Conservation (phyloP, 164 flowering plant genomes). For the Stephania japonica region DNA sequence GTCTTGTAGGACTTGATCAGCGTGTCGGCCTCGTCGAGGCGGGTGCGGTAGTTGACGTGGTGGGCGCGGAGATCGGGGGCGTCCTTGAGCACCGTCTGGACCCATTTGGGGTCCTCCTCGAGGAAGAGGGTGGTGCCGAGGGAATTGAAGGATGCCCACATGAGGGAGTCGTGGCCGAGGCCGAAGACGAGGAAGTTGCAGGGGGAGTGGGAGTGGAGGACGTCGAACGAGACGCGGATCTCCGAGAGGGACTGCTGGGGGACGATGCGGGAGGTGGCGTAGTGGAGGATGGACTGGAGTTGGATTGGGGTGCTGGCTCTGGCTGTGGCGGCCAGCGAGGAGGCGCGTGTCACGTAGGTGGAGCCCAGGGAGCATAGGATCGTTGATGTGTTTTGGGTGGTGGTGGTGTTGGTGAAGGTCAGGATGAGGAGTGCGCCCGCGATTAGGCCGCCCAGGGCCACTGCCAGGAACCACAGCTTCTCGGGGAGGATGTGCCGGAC, state of each 20-base stretch:
- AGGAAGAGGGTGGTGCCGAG: conserved; percentile 38
- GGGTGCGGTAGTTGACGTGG: conserved; percentile 50
- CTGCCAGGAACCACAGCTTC: conserved; percentile 21
- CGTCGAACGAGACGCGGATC: conserved; percentile 26
- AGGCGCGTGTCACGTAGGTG: background rate
- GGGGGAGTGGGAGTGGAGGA: conserved; percentile 20
- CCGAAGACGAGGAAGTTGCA: conserved; percentile 49
- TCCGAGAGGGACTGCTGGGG: conserved; percentile 31
- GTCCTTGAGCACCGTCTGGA: conserved; percentile 37
- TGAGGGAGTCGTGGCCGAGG: conserved; percentile 37
- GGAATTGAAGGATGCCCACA: conserved; percentile 41
- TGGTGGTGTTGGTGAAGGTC: conserved; percentile 10
- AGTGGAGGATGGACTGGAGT: conserved; percentile 30
- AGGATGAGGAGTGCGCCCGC: conserved; percentile 19
- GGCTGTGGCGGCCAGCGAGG: background rate
- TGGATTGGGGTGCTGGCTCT: conserved; percentile 14
- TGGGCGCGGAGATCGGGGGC: conserved; percentile 44
- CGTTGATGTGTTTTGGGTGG: background rate
- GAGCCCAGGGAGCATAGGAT: conserved; percentile 11
- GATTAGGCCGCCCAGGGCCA: conserved; percentile 16
- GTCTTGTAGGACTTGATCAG: conserved; percentile 27
- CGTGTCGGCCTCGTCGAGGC: conserved; percentile 42
- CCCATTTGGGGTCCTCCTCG: conserved; percentile 75
- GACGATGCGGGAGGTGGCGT: conserved; percentile 27
- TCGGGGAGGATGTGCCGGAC: conserved; percentile 7